Evolutionary conservation across 2,329 filamentous ascomycete species (phyloP).

Genomic region (Pseudogymnoascus pannorum): DNA sequence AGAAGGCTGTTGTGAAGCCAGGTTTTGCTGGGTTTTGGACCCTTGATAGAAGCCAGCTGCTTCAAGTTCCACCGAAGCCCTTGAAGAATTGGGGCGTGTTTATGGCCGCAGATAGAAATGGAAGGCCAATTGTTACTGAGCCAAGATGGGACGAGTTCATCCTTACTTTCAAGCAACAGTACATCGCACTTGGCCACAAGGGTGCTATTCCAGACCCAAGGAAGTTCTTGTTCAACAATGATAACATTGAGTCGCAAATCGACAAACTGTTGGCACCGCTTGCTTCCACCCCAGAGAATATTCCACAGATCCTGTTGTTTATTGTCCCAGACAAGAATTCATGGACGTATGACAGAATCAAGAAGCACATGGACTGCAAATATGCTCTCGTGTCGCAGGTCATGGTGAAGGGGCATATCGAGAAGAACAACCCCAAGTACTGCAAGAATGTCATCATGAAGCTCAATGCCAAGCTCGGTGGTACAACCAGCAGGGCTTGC

Average conservation of each 20-base stretch:
- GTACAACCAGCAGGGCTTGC: conserved; percentile 51
- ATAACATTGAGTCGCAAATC: not conserved
- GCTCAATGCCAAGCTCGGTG: conserved; percentile 91
- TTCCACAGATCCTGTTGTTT: conserved; percentile 72
- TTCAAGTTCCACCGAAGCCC: not conserved
- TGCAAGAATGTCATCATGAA: conserved; percentile 95
- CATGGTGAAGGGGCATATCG: conserved; percentile 63
- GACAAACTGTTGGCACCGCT: not conserved
- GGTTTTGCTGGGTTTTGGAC: conserved; percentile 1
- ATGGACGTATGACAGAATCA: conserved; percentile 73
- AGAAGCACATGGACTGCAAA: conserved; percentile 81
- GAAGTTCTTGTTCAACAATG: conserved; percentile 2
- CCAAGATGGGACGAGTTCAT: conserved; percentile 37
- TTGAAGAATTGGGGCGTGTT: conserved; percentile 7
- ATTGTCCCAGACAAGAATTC: conserved; percentile 65
- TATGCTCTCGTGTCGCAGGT: conserved; percentile 81
- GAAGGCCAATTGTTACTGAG: not conserved
- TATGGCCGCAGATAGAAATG: not conserved
- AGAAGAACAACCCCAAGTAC: conserved; percentile 69
- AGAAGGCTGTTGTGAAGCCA: conserved; percentile 2
- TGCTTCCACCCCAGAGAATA: not conserved
- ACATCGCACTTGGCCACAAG: conserved; percentile 53
- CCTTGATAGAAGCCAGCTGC: not conserved
- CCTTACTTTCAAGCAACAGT: conserved; percentile 53
- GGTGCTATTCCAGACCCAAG: conserved; percentile 28